Percentiles rank a stretch among this genome's conserved stretches.
phyloP scores from a whole-genome alignment of 176 grass and related monocot genomes.

The Avena sativa region DNA sequence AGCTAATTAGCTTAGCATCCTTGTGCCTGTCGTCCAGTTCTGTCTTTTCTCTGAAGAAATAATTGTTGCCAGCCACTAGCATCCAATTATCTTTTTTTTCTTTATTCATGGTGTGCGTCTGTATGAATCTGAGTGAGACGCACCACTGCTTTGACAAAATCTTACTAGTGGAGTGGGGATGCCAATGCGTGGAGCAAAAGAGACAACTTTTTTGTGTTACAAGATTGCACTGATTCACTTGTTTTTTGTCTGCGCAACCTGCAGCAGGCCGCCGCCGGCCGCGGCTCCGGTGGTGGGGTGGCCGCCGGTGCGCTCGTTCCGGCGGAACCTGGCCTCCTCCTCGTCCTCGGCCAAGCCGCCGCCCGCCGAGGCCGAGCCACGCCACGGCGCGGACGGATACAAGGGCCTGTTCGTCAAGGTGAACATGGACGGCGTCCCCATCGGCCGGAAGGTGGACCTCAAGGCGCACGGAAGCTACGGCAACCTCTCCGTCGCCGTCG shows the following conservation, averaged over 20 bases:
- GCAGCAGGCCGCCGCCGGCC: slow-evolving; percentile 47
- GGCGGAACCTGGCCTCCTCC: slow-evolving; percentile 61
- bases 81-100: not conserved
- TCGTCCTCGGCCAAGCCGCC: slow-evolving; percentile 50
- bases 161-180: not conserved
- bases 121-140: not conserved
- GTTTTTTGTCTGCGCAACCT: not conserved
- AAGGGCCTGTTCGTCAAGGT: slow-evolving; percentile 79
- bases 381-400: not conserved
- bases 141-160: not conserved
- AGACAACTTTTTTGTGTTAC: too few species aligned
- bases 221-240: not conserved
- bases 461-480: slow-evolving; percentile 59
- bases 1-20: not conserved
- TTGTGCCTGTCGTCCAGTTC: not conserved
- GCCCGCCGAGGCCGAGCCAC: not conserved
- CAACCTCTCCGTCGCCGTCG: slow-evolving; percentile 70
- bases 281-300: slow-evolving; percentile 74
- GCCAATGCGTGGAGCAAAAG: not conserved
- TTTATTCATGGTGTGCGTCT: not conserved
- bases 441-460: slow-evolving; percentile 87
- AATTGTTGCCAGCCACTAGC: not conserved
- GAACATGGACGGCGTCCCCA: slow-evolving; percentile 94
- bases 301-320: slow-evolving; percentile 82
- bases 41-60: not conserved